These are phyloP conservation scores for Fonsecaea nubica DNA, from an alignment of 2,329 filamentous ascomycete genomes.

Conservation along the genomic window DNA sequence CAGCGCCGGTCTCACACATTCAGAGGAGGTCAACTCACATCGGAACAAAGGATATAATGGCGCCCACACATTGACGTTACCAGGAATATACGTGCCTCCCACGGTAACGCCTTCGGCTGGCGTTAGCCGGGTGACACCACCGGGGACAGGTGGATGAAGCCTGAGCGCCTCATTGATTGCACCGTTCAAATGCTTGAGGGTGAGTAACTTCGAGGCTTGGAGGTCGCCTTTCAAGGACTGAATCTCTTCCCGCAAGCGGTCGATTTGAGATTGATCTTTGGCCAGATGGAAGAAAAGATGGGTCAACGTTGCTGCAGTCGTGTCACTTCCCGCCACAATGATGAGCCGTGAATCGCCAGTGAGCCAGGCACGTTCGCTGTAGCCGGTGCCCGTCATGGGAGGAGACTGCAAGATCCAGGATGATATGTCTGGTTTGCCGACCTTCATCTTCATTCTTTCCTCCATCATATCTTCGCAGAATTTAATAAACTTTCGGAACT, in stretches of 20 bases:
- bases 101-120: conserved; percentile 48
- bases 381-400: conserved; percentile 5
- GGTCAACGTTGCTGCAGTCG: conserved; percentile 49
- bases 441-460: conserved; percentile 40
- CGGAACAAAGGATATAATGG: conserved; percentile 35
- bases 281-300: conserved; percentile 51
- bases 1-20: background rate
- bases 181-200: conserved; percentile 48
- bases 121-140: conserved; percentile 46
- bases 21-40: conserved; percentile 37
- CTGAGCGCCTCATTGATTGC: conserved; percentile 52
- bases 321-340: conserved; percentile 49
- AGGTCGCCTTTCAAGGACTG: conserved; percentile 44
- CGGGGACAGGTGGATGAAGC: conserved; percentile 49
- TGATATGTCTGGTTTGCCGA: conserved; percentile 21
- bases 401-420: conserved; percentile 22
- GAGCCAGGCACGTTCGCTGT: conserved; percentile 26
- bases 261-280: conserved; percentile 47
- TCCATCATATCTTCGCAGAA: conserved; percentile 46
- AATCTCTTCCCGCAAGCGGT: conserved; percentile 47
- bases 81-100: conserved; percentile 46
- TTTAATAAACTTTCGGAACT: conserved; percentile 34
- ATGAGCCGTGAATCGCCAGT: conserved; percentile 42
- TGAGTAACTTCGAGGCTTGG: conserved; percentile 42
- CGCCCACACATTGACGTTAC: conserved; percentile 36